Evolutionary conservation across 2,329 filamentous ascomycete species (phyloP).

Genomic region (Trichoderma guizhouense): DNA sequence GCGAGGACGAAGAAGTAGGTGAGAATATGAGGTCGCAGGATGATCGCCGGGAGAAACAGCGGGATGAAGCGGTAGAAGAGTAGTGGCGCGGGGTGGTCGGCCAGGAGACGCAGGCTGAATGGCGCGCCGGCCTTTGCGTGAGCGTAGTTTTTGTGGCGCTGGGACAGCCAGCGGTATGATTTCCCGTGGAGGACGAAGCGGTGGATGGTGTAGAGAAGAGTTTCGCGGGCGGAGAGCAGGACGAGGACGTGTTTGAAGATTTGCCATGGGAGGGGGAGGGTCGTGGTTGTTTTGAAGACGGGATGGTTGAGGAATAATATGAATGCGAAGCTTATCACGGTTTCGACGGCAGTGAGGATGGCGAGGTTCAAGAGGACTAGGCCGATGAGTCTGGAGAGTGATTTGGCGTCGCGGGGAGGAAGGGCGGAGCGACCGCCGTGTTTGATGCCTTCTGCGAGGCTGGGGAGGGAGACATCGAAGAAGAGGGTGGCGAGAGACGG

Average conservation of each 20-base stretch:
- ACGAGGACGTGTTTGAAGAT: slow-evolving; percentile 47
- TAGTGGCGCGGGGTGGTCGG: slow-evolving; percentile 66
- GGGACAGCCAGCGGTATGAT: slow-evolving; percentile 32
- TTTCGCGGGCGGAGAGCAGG: slow-evolving; percentile 48
- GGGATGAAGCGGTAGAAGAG: slow-evolving; percentile 63
- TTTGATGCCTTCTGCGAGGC: slow-evolving; percentile 66
- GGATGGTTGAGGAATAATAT: slow-evolving; percentile 34
- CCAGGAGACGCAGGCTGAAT: slow-evolving; percentile 60
- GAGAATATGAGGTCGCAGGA: slow-evolving; percentile 68
- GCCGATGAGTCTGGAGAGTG: slow-evolving; percentile 35
- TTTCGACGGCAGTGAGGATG: slow-evolving; percentile 44
- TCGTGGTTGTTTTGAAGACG: slow-evolving; percentile 47
- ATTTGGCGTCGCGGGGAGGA: slow-evolving; percentile 42
- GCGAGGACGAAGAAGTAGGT: slow-evolving; percentile 65
- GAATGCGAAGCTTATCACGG: slow-evolving; percentile 38
- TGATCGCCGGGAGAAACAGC: slow-evolving; percentile 60
- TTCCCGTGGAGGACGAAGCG: slow-evolving; percentile 63
- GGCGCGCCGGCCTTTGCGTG: slow-evolving; percentile 55
- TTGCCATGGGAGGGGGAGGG: slow-evolving; percentile 52
- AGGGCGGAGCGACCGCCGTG: slow-evolving; percentile 53
- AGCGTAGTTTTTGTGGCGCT: slow-evolving; percentile 43
- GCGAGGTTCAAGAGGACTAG: slow-evolving; percentile 47
- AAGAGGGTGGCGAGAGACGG: slow-evolving; percentile 70
- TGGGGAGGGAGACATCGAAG: slow-evolving; percentile 69
- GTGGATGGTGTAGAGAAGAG: slow-evolving; percentile 71